Evolutionary conservation across 108 stramenopile species (phyloP).

Genomic region (Cyclotella choctawhatcheeana): DNA sequence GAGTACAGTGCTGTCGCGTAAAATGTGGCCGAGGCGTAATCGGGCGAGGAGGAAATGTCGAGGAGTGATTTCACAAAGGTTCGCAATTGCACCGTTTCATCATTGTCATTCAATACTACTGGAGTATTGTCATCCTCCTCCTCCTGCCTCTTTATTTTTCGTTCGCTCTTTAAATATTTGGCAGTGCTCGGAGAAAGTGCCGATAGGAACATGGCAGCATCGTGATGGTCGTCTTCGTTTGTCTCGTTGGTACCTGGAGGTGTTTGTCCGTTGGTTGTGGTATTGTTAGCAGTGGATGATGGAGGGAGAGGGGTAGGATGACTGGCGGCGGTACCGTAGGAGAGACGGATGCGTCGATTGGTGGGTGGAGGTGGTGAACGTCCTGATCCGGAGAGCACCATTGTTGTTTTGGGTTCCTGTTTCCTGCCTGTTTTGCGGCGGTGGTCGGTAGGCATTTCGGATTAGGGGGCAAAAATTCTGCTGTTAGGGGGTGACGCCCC

Average conservation of each 20-base stretch:
- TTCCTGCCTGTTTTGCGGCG: too few species aligned
- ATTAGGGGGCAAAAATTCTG: too few species aligned
- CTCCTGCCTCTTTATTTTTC: too few species aligned
- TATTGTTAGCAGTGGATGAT: neutral
- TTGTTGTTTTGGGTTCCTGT: too few species aligned
- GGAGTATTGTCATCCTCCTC: neutral
- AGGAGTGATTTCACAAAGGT: constrained; percentile 45
- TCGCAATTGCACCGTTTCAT: constrained; percentile 33
- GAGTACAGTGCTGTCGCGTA: constrained; percentile 65
- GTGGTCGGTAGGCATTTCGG: too few species aligned
- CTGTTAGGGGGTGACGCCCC: too few species aligned
- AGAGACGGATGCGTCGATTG: constrained; percentile 9
- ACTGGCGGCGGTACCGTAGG: neutral
- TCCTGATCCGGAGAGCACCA: neutral
- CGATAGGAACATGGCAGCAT: too few species aligned
- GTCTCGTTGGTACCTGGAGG: constrained; percentile 14
- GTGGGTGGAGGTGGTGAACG: neutral
- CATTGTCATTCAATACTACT: neutral
- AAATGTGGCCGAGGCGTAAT: constrained; percentile 66
- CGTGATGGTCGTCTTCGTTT: neutral
- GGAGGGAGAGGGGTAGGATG: neutral
- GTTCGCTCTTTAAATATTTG: too few species aligned
- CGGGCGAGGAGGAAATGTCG: constrained; percentile 33
- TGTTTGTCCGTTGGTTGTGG: constrained; percentile 17
- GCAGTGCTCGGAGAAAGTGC: too few species aligned